A percentile compares a stretch with the other conserved stretches of the same genome.
Conservation (phyloP, 2,329 filamentous ascomycete genomes). For the Elsinoe necatrix region DNA sequence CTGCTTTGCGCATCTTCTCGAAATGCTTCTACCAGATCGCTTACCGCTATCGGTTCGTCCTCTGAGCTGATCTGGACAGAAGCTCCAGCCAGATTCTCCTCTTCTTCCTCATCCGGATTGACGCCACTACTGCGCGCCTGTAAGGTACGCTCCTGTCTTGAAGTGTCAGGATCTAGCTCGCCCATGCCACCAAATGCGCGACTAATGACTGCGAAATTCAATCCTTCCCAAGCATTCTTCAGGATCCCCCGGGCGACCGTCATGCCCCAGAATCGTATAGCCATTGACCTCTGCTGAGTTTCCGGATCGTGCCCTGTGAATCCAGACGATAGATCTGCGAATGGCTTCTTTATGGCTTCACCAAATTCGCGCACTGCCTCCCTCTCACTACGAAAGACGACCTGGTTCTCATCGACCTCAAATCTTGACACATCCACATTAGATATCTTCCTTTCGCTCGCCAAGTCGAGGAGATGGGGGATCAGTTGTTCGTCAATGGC, state of each 20-base stretch:
- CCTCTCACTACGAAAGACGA: slow-evolving; percentile 45
- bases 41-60: slow-evolving; percentile 15
- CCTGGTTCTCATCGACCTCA: slow-evolving; percentile 45
- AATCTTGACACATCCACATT: slow-evolving; percentile 52
- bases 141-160: slow-evolving; percentile 35
- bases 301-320: slow-evolving; percentile 20
- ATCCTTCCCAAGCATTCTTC: slow-evolving; percentile 46
- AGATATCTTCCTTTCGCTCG: slow-evolving; percentile 42
- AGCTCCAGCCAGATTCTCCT: slow-evolving; percentile 26
- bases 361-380: slow-evolving; percentile 51
- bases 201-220: slow-evolving; percentile 51
- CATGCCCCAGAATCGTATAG: slow-evolving; percentile 49
- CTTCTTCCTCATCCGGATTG: slow-evolving; percentile 29
- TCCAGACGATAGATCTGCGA: slow-evolving; percentile 40
- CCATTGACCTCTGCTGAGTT: slow-evolving; percentile 38
- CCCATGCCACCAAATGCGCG: slow-evolving; percentile 54
- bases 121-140: slow-evolving; percentile 39
- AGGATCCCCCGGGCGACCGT: slow-evolving; percentile 52
- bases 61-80: slow-evolving; percentile 28
- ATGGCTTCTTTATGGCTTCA: slow-evolving; percentile 44
- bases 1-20: slow-evolving; percentile 3
- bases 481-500: slow-evolving; percentile 51
- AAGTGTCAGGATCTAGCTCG: slow-evolving; percentile 33
- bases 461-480: slow-evolving; percentile 49
- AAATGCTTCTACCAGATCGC: slow-evolving; percentile 20